Percentiles rank a stretch among this genome's conserved stretches.
Conservation (phyloP, 208 protist genomes). For the Vickermania ingenoplastis region DNA sequence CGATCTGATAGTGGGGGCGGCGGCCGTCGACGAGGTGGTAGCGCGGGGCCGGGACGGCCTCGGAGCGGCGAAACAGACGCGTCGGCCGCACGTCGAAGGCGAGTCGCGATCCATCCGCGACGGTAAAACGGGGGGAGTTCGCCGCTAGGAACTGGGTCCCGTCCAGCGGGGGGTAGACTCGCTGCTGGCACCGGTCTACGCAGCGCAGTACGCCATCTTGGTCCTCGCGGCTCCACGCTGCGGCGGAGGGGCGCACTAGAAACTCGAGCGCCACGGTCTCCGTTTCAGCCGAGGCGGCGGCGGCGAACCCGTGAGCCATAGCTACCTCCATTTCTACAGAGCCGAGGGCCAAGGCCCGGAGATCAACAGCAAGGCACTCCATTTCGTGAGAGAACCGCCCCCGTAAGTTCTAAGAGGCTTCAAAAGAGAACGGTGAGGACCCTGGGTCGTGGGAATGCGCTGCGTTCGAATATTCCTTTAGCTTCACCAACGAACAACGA, state of each 20-base stretch:
- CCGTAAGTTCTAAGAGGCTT: no score
- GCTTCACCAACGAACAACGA: no score
- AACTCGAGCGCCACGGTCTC: no score
- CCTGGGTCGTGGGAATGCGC: no score
- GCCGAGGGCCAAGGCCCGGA: background rate
- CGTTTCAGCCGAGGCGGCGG: no score
- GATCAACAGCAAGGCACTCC: background rate
- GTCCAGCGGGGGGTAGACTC: conserved; percentile 66
- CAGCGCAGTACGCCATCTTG: conserved; percentile 44
- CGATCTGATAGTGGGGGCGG: background rate
- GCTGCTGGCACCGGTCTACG: conserved; percentile 59
- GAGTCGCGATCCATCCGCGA: background rate
- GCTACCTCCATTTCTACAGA: background rate
- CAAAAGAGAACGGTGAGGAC: no score
- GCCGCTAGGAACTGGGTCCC: conserved; percentile 33
- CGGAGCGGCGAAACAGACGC: background rate
- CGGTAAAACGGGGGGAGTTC: conserved; percentile 13
- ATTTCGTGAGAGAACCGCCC: no score
- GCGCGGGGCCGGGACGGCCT: background rate
- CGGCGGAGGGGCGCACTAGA: no score
- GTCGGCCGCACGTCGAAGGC: background rate
- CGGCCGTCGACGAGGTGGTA: background rate
- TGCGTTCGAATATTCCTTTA: no score
- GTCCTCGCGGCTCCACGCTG: conserved; percentile 7
- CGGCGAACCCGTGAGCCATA: conserved; percentile 8